phyloP scores from a whole-genome alignment of 768 basidiomycete genomes.

The Candolleomyces eurysporus region DNA sequence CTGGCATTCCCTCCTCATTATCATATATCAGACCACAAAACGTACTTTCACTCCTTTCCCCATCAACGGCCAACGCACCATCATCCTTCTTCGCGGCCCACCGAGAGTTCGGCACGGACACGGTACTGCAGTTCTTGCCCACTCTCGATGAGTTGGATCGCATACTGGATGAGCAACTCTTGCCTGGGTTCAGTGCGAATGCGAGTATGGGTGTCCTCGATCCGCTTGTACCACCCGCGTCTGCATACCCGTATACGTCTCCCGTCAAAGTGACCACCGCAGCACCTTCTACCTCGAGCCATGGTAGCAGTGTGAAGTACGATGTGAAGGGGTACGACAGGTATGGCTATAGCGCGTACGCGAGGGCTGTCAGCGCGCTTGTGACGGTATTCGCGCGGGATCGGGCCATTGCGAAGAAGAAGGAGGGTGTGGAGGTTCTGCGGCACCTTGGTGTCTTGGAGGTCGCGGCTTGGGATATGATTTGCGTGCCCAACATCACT shows the following conservation, averaged over 20 bases:
- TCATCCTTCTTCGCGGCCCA: neutral
- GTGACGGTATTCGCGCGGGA: slow-evolving; percentile 55
- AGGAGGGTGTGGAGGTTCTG: slow-evolving; percentile 61
- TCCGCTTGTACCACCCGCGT: slow-evolving; percentile 51
- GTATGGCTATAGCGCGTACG: slow-evolving; percentile 60
- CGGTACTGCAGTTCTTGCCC: slow-evolving; percentile 54
- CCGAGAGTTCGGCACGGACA: slow-evolving; percentile 35
- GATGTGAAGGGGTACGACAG: slow-evolving; percentile 31
- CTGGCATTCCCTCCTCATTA: neutral
- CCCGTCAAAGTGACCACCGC: slow-evolving; percentile 8
- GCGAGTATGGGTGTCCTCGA: slow-evolving; percentile 60
- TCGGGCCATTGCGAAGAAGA: slow-evolving; percentile 49
- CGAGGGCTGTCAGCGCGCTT: slow-evolving; percentile 57
- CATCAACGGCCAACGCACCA: slow-evolving; percentile 10
- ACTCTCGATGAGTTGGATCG: slow-evolving; percentile 41
- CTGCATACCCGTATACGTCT: slow-evolving; percentile 13
- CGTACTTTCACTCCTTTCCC: slow-evolving; percentile 36
- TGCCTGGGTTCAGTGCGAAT: slow-evolving; percentile 41
- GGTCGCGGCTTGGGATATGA: slow-evolving; percentile 60
- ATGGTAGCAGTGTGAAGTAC: neutral
- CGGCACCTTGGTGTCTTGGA: slow-evolving; percentile 65
- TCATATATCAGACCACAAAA: slow-evolving; percentile 42
- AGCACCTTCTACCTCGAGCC: neutral
- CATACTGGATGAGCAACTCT: slow-evolving; percentile 41
- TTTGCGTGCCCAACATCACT: slow-evolving; percentile 39